These are phyloP conservation scores for Carpinus fangiana DNA, from an alignment of 306 rosid species.

Conservation along the genomic window DNA sequence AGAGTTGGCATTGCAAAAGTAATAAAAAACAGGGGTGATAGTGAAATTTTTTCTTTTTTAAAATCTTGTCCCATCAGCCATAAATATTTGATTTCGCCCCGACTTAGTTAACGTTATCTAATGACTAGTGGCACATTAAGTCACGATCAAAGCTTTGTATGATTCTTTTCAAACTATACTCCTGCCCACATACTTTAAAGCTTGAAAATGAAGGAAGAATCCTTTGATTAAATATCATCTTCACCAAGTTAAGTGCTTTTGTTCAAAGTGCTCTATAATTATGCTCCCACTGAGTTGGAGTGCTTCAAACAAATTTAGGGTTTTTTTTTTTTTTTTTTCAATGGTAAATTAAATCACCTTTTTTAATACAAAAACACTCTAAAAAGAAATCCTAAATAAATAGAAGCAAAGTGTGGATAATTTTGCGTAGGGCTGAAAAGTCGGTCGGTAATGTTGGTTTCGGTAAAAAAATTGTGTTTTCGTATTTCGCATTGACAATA, in stretches of 20 bases:
- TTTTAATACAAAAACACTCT: not conserved
- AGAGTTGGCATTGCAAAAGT: no score
- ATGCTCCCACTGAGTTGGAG: no score
- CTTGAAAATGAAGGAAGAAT: not conserved
- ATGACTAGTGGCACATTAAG: not conserved
- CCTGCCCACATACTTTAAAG: not conserved
- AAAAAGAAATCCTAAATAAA: not conserved
- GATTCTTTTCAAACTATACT: not conserved
- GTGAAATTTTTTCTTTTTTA: no score
- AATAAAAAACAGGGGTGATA: no score
- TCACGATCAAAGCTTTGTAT: not conserved
- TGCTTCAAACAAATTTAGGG: no score
- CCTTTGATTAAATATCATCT: not conserved
- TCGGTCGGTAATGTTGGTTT: no score
- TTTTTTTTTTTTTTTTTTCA: no score
- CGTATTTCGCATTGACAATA: no score
- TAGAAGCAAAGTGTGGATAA: not conserved
- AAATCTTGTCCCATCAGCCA: no score
- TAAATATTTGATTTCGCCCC: not conserved
- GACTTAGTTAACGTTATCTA: no score
- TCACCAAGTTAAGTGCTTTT: not conserved
- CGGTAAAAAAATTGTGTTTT: no score
- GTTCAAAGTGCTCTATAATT: not conserved
- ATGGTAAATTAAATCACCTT: no score
- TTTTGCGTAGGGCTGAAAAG: not conserved